Evolutionary conservation across 1,284 basidiomycete genomes (phyloP), one percentile per base, ranked within the genome.

Genomic region (Cerioporus squamosus): DNA sequence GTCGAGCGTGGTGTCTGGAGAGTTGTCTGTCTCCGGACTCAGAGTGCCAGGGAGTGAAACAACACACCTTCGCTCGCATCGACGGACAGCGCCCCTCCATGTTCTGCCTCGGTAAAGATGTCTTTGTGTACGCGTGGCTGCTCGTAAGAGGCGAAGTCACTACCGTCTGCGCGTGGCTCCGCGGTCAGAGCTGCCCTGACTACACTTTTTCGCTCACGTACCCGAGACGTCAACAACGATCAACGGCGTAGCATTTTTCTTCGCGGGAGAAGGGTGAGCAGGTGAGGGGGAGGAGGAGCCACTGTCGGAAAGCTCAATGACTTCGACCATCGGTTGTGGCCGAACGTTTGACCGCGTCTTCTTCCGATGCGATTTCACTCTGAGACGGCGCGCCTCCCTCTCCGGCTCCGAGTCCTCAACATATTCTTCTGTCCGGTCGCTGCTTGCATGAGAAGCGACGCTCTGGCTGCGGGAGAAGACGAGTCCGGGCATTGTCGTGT

Each of bases 331-430:
- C n/a, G 40, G 38, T 12, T 45, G 42, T 7, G 51, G 31, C 22
- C 29, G 46, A 14, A 24, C 15, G 26, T 45, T 51, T 24, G 44
- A 24, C 31, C 45, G 60, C 23, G 49, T 54, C 44, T 54, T 65
- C 46, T 57, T 66, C 48, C 51, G 49, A 29, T 52, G 55, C 43
- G 63, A 50, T 45, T 64, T 67, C 51, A 60, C 50, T 51, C 68
- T 66, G 36, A 61, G 70, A 45, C 81, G 76, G n/a, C 72, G 64
- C 51, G 77, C 72, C 61, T 83, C 81, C 56, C 87, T 76, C 68
- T 90, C 87, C 22, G 86, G 86, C 69, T 89, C 88, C 0, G 87
- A 89, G 72, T 90, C 87, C 36, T 84, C 83, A 2, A 88, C 78
- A 31, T 83, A 61, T 52, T 84, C 83, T 18, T 46, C 51, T 17